phyloP scores from a whole-genome alignment of 148 eudicot genomes.

The Rhododendron williamsianum region DNA sequence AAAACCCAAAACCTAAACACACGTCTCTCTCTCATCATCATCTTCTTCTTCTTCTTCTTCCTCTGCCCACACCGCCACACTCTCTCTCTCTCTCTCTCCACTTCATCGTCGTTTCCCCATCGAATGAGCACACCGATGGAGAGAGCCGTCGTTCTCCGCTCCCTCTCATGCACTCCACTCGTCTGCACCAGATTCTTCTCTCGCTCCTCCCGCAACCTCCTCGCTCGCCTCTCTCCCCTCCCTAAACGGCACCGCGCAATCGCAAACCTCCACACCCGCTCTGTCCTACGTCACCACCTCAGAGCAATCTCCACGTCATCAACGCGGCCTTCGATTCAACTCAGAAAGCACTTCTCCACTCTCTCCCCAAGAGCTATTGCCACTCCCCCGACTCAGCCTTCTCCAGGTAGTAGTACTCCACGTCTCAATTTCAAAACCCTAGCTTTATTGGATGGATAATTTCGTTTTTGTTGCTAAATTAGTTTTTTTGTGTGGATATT shows the following conservation, averaged over 20 bases:
- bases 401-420: constrained; percentile 25
- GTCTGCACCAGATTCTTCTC: constrained; percentile 32
- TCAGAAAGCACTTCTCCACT: constrained; percentile 31
- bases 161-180: constrained; percentile 35
- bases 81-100: background rate
- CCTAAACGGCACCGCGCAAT: constrained; percentile 26
- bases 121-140: constrained; percentile 38
- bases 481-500: background rate
- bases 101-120: background rate
- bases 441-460: background rate
- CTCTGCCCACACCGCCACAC: background rate
- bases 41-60: no score
- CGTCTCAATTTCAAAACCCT: background rate
- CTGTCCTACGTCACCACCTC: constrained; percentile 28
- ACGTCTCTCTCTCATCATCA: constrained; percentile 1
- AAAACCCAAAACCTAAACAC: background rate
- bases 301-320: constrained; percentile 23
- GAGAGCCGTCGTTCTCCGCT: constrained; percentile 54
- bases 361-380: constrained; percentile 54
- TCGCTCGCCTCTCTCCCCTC: constrained; percentile 18
- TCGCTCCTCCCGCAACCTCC: constrained; percentile 25
- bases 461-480: background rate
- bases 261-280: constrained; percentile 27
- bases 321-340: constrained; percentile 19
- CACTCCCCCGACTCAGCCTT: constrained; percentile 41